These are phyloP conservation scores for Penicillium angulare DNA, from an alignment of 495 filamentous ascomycete species.

Conservation along the genomic window DNA sequence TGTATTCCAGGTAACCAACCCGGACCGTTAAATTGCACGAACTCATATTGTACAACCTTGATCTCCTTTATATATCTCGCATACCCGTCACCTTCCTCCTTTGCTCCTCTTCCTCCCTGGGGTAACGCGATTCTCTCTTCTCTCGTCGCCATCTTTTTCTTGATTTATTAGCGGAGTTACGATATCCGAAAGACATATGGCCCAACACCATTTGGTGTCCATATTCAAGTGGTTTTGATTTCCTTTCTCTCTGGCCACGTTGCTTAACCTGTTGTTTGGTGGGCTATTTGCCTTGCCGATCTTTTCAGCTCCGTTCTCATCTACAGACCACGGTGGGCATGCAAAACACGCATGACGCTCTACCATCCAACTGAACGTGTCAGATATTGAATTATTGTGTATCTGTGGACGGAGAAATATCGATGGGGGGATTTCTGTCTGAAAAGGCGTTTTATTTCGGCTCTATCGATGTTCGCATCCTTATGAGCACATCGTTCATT, in stretches of 20 bases:
- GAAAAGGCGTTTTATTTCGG: constrained; percentile 27
- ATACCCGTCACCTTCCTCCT: background rate
- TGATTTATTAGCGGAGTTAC: constrained; percentile 29
- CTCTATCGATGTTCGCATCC: constrained; percentile 11
- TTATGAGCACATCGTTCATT: constrained; percentile 15
- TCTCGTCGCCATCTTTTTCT: constrained; percentile 18
- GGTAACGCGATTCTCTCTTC: constrained; percentile 13
- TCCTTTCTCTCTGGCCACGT: background rate
- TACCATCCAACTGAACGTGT: background rate
- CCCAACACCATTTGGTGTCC: constrained; percentile 19
- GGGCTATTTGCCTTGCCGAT: background rate
- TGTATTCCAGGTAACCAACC: constrained; percentile 48
- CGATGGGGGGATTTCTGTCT: background rate
- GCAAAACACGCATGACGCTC: too few species aligned
- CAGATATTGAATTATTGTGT: background rate
- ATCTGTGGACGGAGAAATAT: background rate
- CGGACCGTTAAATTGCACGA: constrained; percentile 33
- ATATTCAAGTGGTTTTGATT: constrained; percentile 17
- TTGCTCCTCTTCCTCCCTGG: background rate
- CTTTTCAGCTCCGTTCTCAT: background rate
- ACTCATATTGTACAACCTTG: background rate
- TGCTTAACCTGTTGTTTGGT: constrained; percentile 1
- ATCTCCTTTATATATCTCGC: background rate
- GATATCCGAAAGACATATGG: constrained; percentile 25
- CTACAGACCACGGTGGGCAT: too few species aligned